Conservation (phyloP, 2,329 filamentous ascomycete species). For the Cordyceps pruinosa region DNA sequence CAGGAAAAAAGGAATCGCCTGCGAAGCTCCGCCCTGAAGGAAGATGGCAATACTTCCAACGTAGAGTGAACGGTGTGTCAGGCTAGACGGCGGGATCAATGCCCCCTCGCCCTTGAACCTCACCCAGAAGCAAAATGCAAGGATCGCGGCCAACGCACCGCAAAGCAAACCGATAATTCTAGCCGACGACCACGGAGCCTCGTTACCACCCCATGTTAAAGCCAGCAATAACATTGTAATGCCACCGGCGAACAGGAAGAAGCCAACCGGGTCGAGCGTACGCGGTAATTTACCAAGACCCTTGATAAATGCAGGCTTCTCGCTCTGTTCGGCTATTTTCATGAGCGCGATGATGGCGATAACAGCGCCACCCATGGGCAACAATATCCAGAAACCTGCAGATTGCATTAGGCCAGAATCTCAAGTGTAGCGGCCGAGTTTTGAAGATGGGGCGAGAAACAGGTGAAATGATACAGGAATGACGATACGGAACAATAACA, state of each 20-base stretch:
- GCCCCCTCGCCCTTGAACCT: background rate
- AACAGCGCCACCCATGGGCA: conserved; percentile 1
- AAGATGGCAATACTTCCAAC: background rate
- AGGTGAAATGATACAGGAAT: background rate
- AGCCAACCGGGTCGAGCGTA: conserved; percentile 31
- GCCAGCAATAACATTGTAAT: conserved; percentile 41
- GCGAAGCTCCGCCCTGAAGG: conserved; percentile 8
- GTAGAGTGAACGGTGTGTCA: background rate
- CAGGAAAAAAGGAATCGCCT: conserved; percentile 5
- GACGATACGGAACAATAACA: background rate
- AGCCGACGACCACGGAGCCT: conserved; percentile 37
- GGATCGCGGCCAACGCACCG: conserved; percentile 4
- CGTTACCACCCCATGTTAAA: conserved; percentile 23
- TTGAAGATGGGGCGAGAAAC: no score
- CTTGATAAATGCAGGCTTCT: background rate
- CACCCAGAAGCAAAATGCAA: background rate
- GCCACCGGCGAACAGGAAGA: conserved; percentile 35
- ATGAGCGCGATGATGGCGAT: background rate
- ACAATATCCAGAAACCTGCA: conserved; percentile 11
- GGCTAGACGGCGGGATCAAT: background rate
- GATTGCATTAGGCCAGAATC: no score
- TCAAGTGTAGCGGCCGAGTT: no score
- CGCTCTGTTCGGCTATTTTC: background rate
- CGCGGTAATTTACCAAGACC: background rate
- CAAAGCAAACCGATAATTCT: conserved; percentile 35